Base-by-base conservation (phyloP, 148 eudicot genomes). In the Arctostaphylos glauca region DNA sequence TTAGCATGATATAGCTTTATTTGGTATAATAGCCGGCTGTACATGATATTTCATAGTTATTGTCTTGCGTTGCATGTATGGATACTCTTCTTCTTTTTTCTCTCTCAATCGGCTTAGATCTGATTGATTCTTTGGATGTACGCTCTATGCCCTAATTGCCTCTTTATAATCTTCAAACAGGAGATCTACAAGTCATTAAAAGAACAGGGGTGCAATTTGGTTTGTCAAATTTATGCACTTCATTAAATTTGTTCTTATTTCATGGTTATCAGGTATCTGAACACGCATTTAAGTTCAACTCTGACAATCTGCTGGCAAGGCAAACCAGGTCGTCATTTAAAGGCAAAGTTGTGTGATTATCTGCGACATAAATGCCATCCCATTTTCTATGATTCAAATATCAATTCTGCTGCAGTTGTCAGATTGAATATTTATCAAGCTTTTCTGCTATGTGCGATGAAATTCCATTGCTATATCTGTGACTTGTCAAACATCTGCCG, bases 301-400 rank as follows among this genome's bases (percentile, higher is more conserved):
- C 86, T 94, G 55, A 91, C 98, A 15, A 91, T 96, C 75, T 87
- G 81, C 88, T 85, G 90, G 89, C 85, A 87, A 80, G 92, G 84
- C 48, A 88, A 87, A 84, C 93, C 91, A 18, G 90, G 86, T 12
- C 66, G 81, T 60, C 85, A 83, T 43, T 80, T 94, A 86, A 92
- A 89, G 90, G 79, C 73, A 43, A 94, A 91, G 90, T 70, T 94
- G 88, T 86, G 90, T n/a, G 88, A 87, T 80, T 94, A 93, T 84
- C 90, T 96, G 85, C 91, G 93, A 54, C 95, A 93, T 21, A 96
- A 93, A 85, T 93, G 94, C 70, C 97, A 96, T 85, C 95, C 98
- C 66, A 84, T 96, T 53, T 92, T 96, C 86, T 96, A 86, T 10
- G 97, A 96, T 85, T 77, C 92, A 18, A 87, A 91, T 81, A 90